Conservation (phyloP, 1,284 basidiomycete genomes). For the Sporisorium iseilematis-ciliati region DNA sequence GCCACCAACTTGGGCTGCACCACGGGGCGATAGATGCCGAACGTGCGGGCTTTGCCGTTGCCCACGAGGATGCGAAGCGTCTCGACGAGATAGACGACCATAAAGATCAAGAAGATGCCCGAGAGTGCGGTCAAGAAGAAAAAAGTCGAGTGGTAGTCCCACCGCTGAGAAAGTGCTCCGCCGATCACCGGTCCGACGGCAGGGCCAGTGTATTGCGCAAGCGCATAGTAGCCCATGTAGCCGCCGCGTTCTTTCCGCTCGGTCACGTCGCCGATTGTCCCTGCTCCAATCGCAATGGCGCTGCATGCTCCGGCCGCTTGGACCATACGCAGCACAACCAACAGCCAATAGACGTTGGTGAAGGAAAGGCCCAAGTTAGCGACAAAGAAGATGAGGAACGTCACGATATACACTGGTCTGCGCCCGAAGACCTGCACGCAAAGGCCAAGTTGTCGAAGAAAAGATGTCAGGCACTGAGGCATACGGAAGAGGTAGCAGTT, state of each 20-base stretch:
- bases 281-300: conserved; percentile 46
- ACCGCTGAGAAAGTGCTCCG: conserved; percentile 29
- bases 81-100: conserved; percentile 4
- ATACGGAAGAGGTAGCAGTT: no score
- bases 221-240: conserved; percentile 47
- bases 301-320: conserved; percentile 26
- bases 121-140: conserved; percentile 2
- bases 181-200: conserved; percentile 41
- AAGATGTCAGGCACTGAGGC: no score
- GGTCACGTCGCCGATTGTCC: conserved; percentile 44
- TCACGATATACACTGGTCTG: conserved; percentile 24
- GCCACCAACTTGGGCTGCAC: background rate
- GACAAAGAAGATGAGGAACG: background rate
- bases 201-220: conserved; percentile 24
- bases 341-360: background rate
- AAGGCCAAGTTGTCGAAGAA: background rate
- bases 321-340: background rate
- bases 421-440: conserved; percentile 13
- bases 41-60: background rate
- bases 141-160: conserved; percentile 30
- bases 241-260: conserved; percentile 36
- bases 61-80: conserved; percentile 4
- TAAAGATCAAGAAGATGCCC: background rate
- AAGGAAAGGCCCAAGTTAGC: conserved; percentile 5
- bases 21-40: conserved; percentile 4